These are phyloP conservation scores for Nemania diffusa DNA, from an alignment of 2,329 filamentous ascomycete species.

Conservation along the genomic window DNA sequence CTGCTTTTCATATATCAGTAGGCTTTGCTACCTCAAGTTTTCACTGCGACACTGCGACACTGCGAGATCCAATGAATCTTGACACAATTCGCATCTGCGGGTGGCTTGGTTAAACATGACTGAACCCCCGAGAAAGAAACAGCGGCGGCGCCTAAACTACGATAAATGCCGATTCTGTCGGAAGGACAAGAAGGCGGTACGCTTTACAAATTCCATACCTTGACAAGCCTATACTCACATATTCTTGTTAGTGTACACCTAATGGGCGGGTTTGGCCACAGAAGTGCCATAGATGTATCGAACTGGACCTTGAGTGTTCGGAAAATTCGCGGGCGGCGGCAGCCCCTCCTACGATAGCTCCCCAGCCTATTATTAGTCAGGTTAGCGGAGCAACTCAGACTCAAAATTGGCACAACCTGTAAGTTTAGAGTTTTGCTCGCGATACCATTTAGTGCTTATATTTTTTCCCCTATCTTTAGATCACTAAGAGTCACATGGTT, in stretches of 20 bases:
- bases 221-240: neutral
- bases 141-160: conserved; percentile 18
- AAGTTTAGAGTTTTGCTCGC: neutral
- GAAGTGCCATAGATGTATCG: conserved; percentile 19
- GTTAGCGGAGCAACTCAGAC: neutral
- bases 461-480: neutral
- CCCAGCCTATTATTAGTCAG: neutral
- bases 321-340: conserved; percentile 17
- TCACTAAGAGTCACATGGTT: conserved; percentile 11
- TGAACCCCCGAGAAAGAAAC: conserved; percentile 18
- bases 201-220: neutral
- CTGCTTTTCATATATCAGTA: neutral
- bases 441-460: neutral
- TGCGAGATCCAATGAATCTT: conserved; percentile 14
- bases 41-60: conserved; percentile 12
- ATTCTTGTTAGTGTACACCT: conserved; percentile 15
- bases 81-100: neutral
- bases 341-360: neutral
- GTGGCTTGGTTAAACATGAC: conserved; percentile 2
- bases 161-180: conserved; percentile 27
- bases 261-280: conserved; percentile 15
- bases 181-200: conserved; percentile 16
- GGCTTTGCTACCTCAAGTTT: neutral
- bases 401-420: conserved; percentile 6
- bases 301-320: conserved; percentile 21